Base-by-base conservation (phyloP, 2,329 filamentous ascomycete species). In the Cladosporium oxysporum region DNA sequence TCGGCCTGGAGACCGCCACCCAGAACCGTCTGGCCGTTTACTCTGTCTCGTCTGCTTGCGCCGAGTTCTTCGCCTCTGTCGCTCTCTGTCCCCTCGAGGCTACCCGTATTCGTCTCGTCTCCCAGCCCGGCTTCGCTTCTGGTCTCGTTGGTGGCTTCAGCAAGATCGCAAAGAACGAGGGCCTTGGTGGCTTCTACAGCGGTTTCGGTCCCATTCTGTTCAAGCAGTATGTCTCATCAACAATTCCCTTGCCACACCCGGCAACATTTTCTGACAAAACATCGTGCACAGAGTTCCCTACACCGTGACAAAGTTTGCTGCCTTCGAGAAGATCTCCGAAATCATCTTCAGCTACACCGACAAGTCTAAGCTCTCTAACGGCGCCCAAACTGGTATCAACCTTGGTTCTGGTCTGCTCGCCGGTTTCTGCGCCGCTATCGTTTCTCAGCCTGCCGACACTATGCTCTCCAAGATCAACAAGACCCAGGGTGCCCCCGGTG, bases 391-490 rank as follows among this genome's bases (percentile, higher is more conserved):
- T 72, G 82, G 83, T 79, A 87, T 91, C 84, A 95, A 96, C 88
- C 85, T 96, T 75, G 88, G 90, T 47, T 93, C 91, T 72, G 93
- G 93, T 84, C 83, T 96, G 72, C 86, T 93, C 66, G 93, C 93
- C 64, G 87, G 93, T 85, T 92, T 96, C 83, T 91, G 91, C 75
- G 92, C 92, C 75, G 92, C 92, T 77, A 79, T 94, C 75, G 87
- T 96, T 79, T 96, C 92, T 70, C 92, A 96, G 84, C 92, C 92
- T 74, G 92, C 92, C 79, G 92, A 96, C 81, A 96, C 92, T 78
- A 96, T 96, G 92, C 89, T 96, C 71, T 91, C 87, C 83, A 95
- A 94, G 88, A 95, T 96, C 86, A 96, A 96, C 90, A 95, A 95
- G 90, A 92, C 90, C 83, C 89, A 92, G 85, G 92, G 91, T 82